Evolutionary conservation across 2,329 filamentous ascomycete species (phyloP).

Genomic region (Clarireedia hainanense): DNA sequence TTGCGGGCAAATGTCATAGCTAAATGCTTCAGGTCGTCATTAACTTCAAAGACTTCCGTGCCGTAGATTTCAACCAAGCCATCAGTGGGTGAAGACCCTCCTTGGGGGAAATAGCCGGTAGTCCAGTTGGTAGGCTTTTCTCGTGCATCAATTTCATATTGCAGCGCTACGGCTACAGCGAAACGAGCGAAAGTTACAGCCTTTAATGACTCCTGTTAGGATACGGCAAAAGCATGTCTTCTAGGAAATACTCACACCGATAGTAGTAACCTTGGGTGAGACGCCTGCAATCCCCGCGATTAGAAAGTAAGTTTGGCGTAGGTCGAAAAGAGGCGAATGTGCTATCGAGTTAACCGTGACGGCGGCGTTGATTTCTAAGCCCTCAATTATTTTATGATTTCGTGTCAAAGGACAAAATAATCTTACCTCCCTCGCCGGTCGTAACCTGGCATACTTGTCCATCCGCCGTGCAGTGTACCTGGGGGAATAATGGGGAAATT

Average conservation of each 20-base stretch:
- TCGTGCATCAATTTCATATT: slow-evolving; percentile 65
- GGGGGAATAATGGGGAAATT: slow-evolving; percentile 51
- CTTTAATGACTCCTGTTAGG: neutral
- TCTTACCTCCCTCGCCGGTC: slow-evolving; percentile 5
- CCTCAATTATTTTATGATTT: neutral
- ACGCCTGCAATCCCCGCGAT: slow-evolving; percentile 66
- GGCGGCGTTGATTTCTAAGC: slow-evolving; percentile 53
- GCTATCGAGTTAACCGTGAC: slow-evolving; percentile 53
- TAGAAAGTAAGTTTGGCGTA: slow-evolving; percentile 60
- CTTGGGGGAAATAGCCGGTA: slow-evolving; percentile 61
- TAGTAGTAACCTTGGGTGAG: slow-evolving; percentile 57
- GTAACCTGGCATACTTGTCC: slow-evolving; percentile 54
- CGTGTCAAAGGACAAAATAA: neutral
- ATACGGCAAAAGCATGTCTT: neutral
- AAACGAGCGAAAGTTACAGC: slow-evolving; percentile 60
- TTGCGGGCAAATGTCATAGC: slow-evolving; percentile 38
- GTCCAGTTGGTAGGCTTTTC: slow-evolving; percentile 56
- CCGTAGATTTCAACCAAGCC: slow-evolving; percentile 54
- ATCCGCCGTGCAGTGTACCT: slow-evolving; percentile 52
- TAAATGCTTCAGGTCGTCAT: slow-evolving; percentile 43
- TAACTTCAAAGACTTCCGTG: slow-evolving; percentile 61
- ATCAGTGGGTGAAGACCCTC: slow-evolving; percentile 40
- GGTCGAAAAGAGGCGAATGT: slow-evolving; percentile 53
- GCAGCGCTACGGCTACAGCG: slow-evolving; percentile 63
- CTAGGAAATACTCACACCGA: slow-evolving; percentile 32